phyloP scores from a whole-genome alignment of 2,329 filamentous ascomycete species.

The Cladosporium velox region DNA sequence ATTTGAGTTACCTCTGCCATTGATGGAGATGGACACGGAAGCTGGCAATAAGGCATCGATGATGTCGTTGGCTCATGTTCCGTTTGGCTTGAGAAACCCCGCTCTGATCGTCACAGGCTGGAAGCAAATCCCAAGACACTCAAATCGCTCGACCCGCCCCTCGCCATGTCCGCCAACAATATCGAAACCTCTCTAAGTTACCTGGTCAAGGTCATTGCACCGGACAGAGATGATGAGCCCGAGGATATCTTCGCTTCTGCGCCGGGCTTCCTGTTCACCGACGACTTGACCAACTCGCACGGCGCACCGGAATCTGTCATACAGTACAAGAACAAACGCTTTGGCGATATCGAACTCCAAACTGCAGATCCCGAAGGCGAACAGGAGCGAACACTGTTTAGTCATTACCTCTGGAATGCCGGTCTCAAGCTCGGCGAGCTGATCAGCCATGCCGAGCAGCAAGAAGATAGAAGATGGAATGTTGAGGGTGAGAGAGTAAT shows the following conservation, averaged over 20 bases:
- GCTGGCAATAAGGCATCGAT: neutral
- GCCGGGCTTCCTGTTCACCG: constrained; percentile 66
- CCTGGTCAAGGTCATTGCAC: constrained; percentile 31
- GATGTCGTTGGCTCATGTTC: constrained; percentile 1
- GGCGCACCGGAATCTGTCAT: constrained; percentile 62
- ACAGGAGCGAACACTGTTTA: constrained; percentile 62
- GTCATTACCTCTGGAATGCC: constrained; percentile 75
- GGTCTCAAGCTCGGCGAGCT: constrained; percentile 50
- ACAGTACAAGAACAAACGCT: constrained; percentile 51
- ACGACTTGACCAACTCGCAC: constrained; percentile 67
- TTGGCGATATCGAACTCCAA: constrained; percentile 43
- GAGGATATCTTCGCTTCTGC: constrained; percentile 56
- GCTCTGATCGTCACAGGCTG: neutral
- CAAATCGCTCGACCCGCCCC: no score
- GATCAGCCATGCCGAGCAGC: constrained; percentile 36
- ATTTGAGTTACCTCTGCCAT: constrained; percentile 4
- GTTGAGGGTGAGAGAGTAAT: constrained; percentile 57
- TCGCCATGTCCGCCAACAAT: neutral
- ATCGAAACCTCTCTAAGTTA: constrained; percentile 28
- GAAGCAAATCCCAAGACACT: neutral
- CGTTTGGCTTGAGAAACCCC: neutral
- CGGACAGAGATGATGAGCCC: constrained; percentile 28
- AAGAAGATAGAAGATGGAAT: constrained; percentile 43
- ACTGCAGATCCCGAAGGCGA: constrained; percentile 53
- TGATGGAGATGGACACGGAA: neutral